A percentile compares a stretch with the other conserved stretches of the same genome.
Conservation (phyloP, 768 basidiomycete species). For the Multifurca ochricompacta region DNA sequence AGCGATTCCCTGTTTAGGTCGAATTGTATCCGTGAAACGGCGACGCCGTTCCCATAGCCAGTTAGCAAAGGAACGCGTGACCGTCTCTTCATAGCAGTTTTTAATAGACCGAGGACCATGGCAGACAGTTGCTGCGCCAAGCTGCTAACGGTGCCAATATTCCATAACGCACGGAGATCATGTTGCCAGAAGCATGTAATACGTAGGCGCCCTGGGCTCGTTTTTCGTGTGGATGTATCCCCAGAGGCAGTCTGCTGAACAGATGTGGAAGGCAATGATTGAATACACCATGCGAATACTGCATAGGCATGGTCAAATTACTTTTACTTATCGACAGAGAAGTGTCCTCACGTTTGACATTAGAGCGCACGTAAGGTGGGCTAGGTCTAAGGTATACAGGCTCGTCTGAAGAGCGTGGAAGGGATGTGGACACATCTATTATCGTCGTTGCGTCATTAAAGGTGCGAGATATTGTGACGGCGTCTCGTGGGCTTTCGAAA, state of each 20-base stretch:
- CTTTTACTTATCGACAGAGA: constrained; percentile 14
- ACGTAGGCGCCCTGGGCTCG: constrained; percentile 41
- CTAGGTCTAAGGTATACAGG: constrained; percentile 86
- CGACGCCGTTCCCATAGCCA: constrained; percentile 76
- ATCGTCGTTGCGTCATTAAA: constrained; percentile 75
- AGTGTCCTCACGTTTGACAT: constrained; percentile 54
- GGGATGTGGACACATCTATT: constrained; percentile 88
- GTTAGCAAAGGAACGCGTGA: constrained; percentile 64
- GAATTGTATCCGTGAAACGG: constrained; percentile 71
- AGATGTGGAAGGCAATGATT: constrained; percentile 37
- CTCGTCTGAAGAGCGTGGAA: constrained; percentile 85
- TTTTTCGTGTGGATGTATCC: constrained; percentile 17
- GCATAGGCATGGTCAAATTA: constrained; percentile 4
- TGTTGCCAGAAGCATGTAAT: constrained; percentile 96
- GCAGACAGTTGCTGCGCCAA: constrained; percentile 78
- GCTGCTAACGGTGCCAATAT: constrained; percentile 55
- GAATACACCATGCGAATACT: constrained; percentile 95
- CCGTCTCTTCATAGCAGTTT: constrained; percentile 72
- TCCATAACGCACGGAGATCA: constrained; percentile 84
- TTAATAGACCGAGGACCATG: constrained; percentile 74
- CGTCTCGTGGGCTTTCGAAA: constrained; percentile 73
- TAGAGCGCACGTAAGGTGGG: constrained; percentile 87
- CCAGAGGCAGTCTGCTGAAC: constrained; percentile 31
- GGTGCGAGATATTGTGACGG: constrained; percentile 86
- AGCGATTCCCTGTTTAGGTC: constrained; percentile 79